Conservation (phyloP, 2,329 filamentous ascomycete species). For the Erysiphe pulchra region DNA sequence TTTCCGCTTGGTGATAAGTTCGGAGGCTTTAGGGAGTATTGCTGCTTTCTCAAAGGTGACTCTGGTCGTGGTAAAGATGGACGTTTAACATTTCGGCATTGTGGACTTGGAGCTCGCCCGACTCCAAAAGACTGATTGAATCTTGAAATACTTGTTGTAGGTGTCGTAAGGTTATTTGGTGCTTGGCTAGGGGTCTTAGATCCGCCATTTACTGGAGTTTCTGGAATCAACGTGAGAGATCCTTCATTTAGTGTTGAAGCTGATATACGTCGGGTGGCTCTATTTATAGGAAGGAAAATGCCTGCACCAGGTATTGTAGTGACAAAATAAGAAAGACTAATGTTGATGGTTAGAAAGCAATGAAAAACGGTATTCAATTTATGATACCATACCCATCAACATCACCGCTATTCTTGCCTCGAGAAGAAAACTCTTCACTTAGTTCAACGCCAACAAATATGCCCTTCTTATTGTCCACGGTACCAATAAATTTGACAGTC, state of each 20-base stretch:
- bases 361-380: conserved; percentile 2
- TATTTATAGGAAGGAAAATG: conserved; percentile 76
- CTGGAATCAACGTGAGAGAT: conserved; percentile 39
- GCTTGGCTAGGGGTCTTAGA: conserved; percentile 19
- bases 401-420: conserved; percentile 88
- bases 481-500: conserved; percentile 67
- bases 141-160: conserved; percentile 41
- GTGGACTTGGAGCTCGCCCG: conserved; percentile 38
- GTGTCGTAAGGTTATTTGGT: conserved; percentile 34
- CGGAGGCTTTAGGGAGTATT: conserved; percentile 29
- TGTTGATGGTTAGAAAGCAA: background rate
- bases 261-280: conserved; percentile 44
- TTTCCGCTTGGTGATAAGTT: conserved; percentile 26
- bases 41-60: conserved; percentile 50
- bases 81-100: conserved; percentile 39
- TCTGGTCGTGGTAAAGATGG: conserved; percentile 70
- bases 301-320: conserved; percentile 58
- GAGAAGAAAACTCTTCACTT: conserved; percentile 48
- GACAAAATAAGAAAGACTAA: conserved; percentile 50
- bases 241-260: conserved; percentile 22
- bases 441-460: conserved; percentile 84
- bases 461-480: conserved; percentile 70
- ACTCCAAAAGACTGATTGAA: conserved; percentile 78
- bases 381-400: conserved; percentile 55
- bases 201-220: conserved; percentile 28